Base-by-base conservation (phyloP, 305 asterid genomes). In the Fraxinus albicans region DNA sequence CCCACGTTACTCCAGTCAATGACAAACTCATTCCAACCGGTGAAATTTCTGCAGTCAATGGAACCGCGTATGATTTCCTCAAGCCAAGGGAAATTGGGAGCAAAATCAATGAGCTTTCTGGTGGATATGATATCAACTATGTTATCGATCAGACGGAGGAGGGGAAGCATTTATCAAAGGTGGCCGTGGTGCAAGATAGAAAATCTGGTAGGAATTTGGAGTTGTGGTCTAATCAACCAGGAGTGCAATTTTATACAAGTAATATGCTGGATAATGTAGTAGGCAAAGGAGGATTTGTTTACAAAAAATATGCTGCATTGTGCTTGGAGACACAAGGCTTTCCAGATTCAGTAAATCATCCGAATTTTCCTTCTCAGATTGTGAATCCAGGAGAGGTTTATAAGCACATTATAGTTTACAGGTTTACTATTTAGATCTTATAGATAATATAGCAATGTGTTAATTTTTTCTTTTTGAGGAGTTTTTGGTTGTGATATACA, bases 251-350 rank as follows among this genome's bases (percentile, higher is more conserved):
- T 60, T 95, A 94, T 72, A 93, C 94, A 0, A 82, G 95, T 0
- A 90, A 90, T 53, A 91, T 90, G 97, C 27, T 95, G 93, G 4
- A 36, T 0, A 87, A 85, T n/a, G 78, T 85, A 0, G 80, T 77
- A 27, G 98, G 99, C 13, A 95, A 93, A 80, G 88, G 81, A 3
- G 97, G 97, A n/a, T 88, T 72, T 8, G 86, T 87, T 17, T 95
- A 95, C 58, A 17, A 80, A 2, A 73, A 19, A 10, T 76, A 93
- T 83, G 93, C 79, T 12, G 99, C 84, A 0, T 74, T 93, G 4
- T 90, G 94, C 83, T 81, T 95, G 95, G 99, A 95, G 86, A 90
- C 98, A 6, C 99, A 92, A 42, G 98, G 98, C 1, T 95, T 93
- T 42, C 99, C 99, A 0, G 97, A 95, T 85, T 80, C 99, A 0